Percentiles rank a stretch among this genome's conserved stretches.
Evolutionary conservation across 2,329 filamentous ascomycete species (phyloP).

Genomic region (Fusarium beomiforme): DNA sequence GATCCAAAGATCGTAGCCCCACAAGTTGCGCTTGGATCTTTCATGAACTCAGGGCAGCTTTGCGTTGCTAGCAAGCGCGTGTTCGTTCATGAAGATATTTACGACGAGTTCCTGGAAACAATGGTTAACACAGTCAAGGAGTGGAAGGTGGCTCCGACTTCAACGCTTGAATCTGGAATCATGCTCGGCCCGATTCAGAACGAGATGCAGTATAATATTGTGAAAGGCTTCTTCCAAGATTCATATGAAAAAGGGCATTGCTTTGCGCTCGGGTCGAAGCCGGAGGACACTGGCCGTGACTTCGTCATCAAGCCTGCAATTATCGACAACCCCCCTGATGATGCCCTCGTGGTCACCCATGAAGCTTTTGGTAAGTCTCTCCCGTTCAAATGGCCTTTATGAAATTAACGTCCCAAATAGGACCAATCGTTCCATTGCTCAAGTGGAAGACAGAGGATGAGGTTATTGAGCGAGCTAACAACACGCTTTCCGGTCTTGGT

Average conservation of each 20-base stretch:
- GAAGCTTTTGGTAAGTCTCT: conserved; percentile 13
- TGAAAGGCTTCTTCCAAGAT: conserved; percentile 19
- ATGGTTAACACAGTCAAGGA: conserved; percentile 39
- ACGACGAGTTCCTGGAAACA: conserved; percentile 60
- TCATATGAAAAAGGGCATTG: not conserved
- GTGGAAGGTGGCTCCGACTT: conserved; percentile 53
- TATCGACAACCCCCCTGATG: conserved; percentile 11
- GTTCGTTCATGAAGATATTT: conserved; percentile 68
- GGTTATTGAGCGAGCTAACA: conserved; percentile 64
- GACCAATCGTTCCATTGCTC: conserved; percentile 69
- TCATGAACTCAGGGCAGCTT: conserved; percentile 62
- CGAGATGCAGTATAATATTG: conserved; percentile 10
- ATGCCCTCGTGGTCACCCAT: conserved; percentile 7
- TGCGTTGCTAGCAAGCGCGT: conserved; percentile 57
- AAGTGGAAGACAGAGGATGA: conserved; percentile 69
- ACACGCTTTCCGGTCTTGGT: conserved; percentile 62
- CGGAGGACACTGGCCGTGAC: not conserved
- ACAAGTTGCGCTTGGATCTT: conserved; percentile 56
- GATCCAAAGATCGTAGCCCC: conserved; percentile 52
- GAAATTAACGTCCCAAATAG: not conserved
- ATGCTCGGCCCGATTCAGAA: conserved; percentile 48
- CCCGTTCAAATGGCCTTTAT: no score
- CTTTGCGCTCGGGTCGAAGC: not conserved
- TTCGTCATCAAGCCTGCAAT: conserved; percentile 13
- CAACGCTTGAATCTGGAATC: conserved; percentile 47